Evolutionary conservation across 2,329 filamentous ascomycete genomes (phyloP).

Genomic region (Penicillium concentricum): DNA sequence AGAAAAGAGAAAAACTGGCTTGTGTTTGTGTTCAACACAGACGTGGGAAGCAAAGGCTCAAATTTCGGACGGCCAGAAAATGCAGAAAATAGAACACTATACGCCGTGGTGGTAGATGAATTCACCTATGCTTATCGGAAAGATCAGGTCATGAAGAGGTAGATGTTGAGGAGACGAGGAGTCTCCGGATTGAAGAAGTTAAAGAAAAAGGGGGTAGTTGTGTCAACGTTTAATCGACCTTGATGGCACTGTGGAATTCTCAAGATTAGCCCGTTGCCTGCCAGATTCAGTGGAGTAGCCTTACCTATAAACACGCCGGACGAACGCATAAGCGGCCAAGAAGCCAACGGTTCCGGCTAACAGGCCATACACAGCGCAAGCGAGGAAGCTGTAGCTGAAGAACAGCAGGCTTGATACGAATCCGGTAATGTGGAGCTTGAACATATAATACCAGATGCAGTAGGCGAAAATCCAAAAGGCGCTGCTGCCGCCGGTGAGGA

Average conservation of each 20-base stretch:
- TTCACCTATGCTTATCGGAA: conserved; percentile 23
- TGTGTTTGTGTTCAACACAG: not conserved
- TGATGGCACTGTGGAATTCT: conserved; percentile 29
- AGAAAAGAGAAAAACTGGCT: not conserved
- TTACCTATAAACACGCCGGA: conserved; percentile 77
- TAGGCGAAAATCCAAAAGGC: conserved; percentile 80
- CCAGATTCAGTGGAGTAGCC: conserved; percentile 29
- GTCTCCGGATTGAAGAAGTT: not conserved
- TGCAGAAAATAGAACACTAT: conserved; percentile 15
- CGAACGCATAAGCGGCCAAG: conserved; percentile 78
- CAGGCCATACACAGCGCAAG: conserved; percentile 76
- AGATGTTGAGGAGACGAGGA: not conserved
- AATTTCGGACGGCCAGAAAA: conserved; percentile 1
- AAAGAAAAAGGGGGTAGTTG: not conserved
- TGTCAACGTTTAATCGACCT: conserved; percentile 30
- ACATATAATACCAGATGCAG: conserved; percentile 79
- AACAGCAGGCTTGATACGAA: conserved; percentile 78
- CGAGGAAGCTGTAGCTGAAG: conserved; percentile 80
- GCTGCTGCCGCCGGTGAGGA: conserved; percentile 73
- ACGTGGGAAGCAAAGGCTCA: not conserved
- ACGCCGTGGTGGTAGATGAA: conserved; percentile 21
- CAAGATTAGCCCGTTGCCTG: conserved; percentile 4
- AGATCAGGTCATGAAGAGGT: conserved; percentile 13
- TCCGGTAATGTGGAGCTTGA: conserved; percentile 76
- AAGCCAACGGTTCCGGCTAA: conserved; percentile 83